These are phyloP conservation scores for Cystofilobasidium capitatum DNA, from an alignment of 768 basidiomycete species.

Conservation along the genomic window DNA sequence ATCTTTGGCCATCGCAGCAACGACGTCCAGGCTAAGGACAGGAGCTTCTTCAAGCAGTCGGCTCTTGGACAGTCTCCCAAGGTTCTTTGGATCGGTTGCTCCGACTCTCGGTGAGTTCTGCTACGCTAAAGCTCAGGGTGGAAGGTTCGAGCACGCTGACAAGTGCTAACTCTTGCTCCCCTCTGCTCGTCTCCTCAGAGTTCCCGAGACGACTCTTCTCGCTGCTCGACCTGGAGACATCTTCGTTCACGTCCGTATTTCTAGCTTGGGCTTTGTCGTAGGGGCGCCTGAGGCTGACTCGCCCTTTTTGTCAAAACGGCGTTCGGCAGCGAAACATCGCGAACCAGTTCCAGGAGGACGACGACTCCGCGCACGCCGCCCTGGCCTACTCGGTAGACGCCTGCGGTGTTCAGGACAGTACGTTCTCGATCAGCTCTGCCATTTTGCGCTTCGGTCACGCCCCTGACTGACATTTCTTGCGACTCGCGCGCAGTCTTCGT, in stretches of 20 bases:
- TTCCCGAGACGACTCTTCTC: conserved; percentile 26
- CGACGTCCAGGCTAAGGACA: conserved; percentile 20
- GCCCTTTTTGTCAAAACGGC: background rate
- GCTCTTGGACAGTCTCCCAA: conserved; percentile 24
- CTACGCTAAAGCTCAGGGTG: background rate
- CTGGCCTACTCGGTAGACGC: conserved; percentile 23
- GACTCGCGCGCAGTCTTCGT: conserved; percentile 22
- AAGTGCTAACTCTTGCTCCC: background rate
- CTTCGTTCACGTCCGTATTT: conserved; percentile 26
- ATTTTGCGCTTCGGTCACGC: background rate
- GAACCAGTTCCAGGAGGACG: conserved; percentile 27
- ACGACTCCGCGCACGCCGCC: conserved; percentile 25
- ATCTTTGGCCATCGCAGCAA: background rate
- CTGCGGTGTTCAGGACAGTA: conserved; percentile 23
- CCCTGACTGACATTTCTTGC: background rate
- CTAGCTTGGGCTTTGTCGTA: background rate
- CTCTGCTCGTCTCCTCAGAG: background rate
- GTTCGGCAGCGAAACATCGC: conserved; percentile 26
- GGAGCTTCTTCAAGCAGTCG: conserved; percentile 24
- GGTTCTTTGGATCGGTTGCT: conserved; percentile 28
- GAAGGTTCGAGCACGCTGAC: background rate
- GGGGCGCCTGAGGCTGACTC: background rate
- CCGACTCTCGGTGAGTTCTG: conserved; percentile 15
- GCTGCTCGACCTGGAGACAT: conserved; percentile 28
- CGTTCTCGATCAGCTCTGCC: background rate